phyloP scores from a whole-genome alignment of 345 rosid genomes.

The Rubroshorea leprosula region DNA sequence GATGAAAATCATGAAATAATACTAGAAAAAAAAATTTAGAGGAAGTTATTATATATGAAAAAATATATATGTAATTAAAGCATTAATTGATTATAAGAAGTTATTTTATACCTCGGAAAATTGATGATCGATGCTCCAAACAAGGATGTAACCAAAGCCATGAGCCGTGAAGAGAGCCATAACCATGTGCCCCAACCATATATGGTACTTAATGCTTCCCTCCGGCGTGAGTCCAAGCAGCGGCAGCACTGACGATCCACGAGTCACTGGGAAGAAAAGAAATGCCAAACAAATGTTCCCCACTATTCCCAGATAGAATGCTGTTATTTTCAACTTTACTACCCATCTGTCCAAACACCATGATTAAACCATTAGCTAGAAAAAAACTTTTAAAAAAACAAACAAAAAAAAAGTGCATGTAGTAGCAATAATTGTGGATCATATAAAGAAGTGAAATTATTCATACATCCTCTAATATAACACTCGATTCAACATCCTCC shows the following conservation, averaged over 20 bases:
- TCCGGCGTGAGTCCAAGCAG: constrained; percentile 72
- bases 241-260: constrained; percentile 69
- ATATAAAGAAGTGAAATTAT: too few relatives aligned
- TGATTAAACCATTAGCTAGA: background rate
- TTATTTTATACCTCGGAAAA: constrained; percentile 37
- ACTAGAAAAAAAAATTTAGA: background rate
- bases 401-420: too few relatives aligned
- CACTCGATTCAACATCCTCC: too few relatives aligned
- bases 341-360: constrained; percentile 47
- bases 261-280: constrained; percentile 75
- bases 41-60: background rate
- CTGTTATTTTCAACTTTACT: constrained; percentile 30
- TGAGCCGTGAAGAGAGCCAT: constrained; percentile 58
- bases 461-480: too few relatives aligned
- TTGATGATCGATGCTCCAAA: constrained; percentile 34
- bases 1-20: too few relatives aligned
- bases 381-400: background rate
- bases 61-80: background rate
- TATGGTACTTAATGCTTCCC: constrained; percentile 81
- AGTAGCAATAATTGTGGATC: too few relatives aligned
- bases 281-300: constrained; percentile 65
- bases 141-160: constrained; percentile 48
- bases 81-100: background rate
- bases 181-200: constrained; percentile 79
- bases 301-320: constrained; percentile 37